Evolutionary conservation across 1,284 basidiomycete genomes (phyloP).

Genomic region (Ustilago trichophora): DNA sequence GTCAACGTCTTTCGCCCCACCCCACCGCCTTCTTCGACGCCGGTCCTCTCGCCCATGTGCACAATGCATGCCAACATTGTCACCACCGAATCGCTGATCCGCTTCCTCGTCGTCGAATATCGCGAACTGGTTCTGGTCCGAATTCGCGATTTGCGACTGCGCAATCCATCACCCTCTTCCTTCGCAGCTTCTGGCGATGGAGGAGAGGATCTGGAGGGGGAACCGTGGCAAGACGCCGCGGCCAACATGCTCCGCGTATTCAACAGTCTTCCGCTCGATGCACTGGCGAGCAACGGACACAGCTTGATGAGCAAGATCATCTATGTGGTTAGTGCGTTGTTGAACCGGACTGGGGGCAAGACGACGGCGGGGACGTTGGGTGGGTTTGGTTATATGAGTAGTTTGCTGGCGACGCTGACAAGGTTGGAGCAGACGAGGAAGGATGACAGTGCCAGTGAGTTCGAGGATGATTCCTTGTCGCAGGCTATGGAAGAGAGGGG

Average conservation of each 20-base stretch:
- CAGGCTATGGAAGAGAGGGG: no score
- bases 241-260: constrained; percentile 35
- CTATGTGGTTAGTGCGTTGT: constrained; percentile 38
- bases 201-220: constrained; percentile 6
- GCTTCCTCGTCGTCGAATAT: constrained; percentile 51
- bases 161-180: constrained; percentile 1
- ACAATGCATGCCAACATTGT: constrained; percentile 56
- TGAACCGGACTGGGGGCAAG: no score
- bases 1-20: constrained; percentile 48
- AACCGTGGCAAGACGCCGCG: constrained; percentile 43
- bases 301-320: constrained; percentile 47
- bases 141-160: constrained; percentile 24
- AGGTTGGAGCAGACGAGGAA: constrained; percentile 26
- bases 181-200: no score
- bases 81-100: constrained; percentile 46
- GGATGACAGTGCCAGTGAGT: constrained; percentile 14
- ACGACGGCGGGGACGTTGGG: no score
- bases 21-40: constrained; percentile 21
- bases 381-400: constrained; percentile 25
- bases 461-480: constrained; percentile 10
- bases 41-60: constrained; percentile 45
- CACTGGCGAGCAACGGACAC: constrained; percentile 48
- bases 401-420: constrained; percentile 34
- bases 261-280: constrained; percentile 43
- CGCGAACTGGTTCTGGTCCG: constrained; percentile 31